Conservation (phyloP, 192 early-diverging fungal genomes). For the Mycoemilia scoparia region DNA sequence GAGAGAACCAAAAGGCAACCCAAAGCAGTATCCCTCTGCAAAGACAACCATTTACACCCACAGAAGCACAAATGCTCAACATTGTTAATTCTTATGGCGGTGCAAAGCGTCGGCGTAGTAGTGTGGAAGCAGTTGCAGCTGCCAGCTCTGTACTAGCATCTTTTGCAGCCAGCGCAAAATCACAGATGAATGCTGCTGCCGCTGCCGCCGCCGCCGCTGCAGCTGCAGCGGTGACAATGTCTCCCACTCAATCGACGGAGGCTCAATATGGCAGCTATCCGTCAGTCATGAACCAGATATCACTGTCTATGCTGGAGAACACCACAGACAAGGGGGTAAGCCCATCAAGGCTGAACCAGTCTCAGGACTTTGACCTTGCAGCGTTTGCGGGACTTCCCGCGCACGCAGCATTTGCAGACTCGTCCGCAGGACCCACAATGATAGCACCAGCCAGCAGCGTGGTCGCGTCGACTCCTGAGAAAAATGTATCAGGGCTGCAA, state of each 20-base stretch:
- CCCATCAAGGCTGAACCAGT: neutral
- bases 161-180: constrained; percentile 21
- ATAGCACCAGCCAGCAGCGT: constrained; percentile 1
- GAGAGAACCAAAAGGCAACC: no score
- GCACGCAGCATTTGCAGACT: constrained; percentile 2
- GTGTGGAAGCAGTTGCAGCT: constrained; percentile 25
- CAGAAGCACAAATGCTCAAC: no score
- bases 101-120: constrained; percentile 22
- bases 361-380: constrained; percentile 5
- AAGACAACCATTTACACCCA: no score
- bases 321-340: neutral
- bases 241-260: no score
- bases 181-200: constrained; percentile 6
- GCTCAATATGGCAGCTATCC: constrained; percentile 1
- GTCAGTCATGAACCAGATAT: constrained; percentile 1
- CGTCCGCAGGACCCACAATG: constrained; percentile 3
- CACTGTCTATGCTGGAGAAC: neutral
- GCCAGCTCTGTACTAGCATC: constrained; percentile 30
- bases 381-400: constrained; percentile 9
- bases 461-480: neutral
- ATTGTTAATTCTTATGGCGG: constrained; percentile 22
- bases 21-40: no score
- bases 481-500: neutral
- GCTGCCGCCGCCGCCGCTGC: constrained; percentile 4
- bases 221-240: no score